Base-by-base conservation (phyloP, 2,329 filamentous ascomycete species). In the Paramyrothecium roridum region DNA sequence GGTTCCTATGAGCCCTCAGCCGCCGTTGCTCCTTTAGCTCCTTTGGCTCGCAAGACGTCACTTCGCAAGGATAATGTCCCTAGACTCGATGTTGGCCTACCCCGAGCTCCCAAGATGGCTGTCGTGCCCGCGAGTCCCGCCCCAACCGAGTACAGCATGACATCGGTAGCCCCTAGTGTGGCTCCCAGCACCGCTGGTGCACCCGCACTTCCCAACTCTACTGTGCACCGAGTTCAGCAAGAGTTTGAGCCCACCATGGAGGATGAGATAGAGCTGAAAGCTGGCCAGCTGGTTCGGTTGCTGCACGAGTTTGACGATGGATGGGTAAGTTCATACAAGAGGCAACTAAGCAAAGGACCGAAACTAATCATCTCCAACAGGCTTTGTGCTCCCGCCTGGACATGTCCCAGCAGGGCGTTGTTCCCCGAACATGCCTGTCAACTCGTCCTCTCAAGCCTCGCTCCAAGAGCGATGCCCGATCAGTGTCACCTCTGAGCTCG, bases 301-400 rank as follows among this genome's bases (percentile, higher is more conserved):
- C 80, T 98, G 52, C 93, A 98, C 68, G 93, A 96, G 74, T 99
- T 98, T 66, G 95, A 99, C 69, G 95, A 99, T 74, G 95, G 95
- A 66, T 99, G 95, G 95, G 90, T 93, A 83, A 82, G 89, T 81
- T 20, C 6, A 30, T 30, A 45, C 54, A 47, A 34, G 21, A 23
- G 10, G 11, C 21, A 17, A 10, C 17, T 11, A 3, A 37, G 6
- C 21, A 17, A 12, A 43, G 16, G 37, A n/a, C 23, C 21, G 8
- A 33, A 10, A 50, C 8, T 48, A 62, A 70, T 73, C 71, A 75
- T 63, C 64, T 64, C 56, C 49, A 56, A 52, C 61, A 93, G 90
- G 91, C 93, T 67, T 90, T 98, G 54, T 97, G 92, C 73, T 89
- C 92, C 63, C 89, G 88, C 61, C 87, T 98, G 65, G 93, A 98